Evolutionary conservation across 2,329 filamentous ascomycete genomes (phyloP).

Genomic region (Chlorencoelia australis): DNA sequence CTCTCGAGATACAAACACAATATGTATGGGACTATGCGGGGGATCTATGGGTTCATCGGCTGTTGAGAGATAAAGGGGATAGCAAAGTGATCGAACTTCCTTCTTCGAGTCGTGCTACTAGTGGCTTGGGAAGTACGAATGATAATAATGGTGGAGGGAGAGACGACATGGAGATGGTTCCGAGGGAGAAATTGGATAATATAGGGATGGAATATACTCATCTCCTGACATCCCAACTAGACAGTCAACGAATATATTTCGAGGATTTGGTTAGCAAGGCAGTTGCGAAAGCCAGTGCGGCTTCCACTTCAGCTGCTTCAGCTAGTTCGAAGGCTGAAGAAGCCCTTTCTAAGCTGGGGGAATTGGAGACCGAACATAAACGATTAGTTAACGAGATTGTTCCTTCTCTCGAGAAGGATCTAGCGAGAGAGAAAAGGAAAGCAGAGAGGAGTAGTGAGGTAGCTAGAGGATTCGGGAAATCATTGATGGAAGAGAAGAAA

Average conservation of each 20-base stretch:
- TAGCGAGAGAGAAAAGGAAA: constrained; percentile 56
- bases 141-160: constrained; percentile 2
- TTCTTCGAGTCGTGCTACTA: constrained; percentile 23
- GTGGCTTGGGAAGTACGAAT: no score
- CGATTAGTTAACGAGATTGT: constrained; percentile 43
- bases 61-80: constrained; percentile 89
- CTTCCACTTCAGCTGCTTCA: constrained; percentile 54
- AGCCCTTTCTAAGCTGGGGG: constrained; percentile 39
- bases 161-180: constrained; percentile 55
- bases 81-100: constrained; percentile 90
- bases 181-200: constrained; percentile 57
- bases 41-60: constrained; percentile 89
- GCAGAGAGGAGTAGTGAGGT: constrained; percentile 65
- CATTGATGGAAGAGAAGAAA: constrained; percentile 77
- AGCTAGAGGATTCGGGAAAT: constrained; percentile 63
- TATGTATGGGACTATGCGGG: constrained; percentile 97
- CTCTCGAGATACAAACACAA: constrained; percentile 85
- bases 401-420: constrained; percentile 60
- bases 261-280: constrained; percentile 85
- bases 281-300: constrained; percentile 76
- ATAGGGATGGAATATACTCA: constrained; percentile 94
- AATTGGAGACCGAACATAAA: constrained; percentile 44
- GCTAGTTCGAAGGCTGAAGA: constrained; percentile 42
- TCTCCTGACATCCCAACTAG: constrained; percentile 82
- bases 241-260: constrained; percentile 87